A percentile compares a stretch with the other conserved stretches of the same genome.
These are phyloP conservation scores for Peronospora belbahrii DNA, from an alignment of 352 stramenopile genomes.

Conservation along the genomic window DNA sequence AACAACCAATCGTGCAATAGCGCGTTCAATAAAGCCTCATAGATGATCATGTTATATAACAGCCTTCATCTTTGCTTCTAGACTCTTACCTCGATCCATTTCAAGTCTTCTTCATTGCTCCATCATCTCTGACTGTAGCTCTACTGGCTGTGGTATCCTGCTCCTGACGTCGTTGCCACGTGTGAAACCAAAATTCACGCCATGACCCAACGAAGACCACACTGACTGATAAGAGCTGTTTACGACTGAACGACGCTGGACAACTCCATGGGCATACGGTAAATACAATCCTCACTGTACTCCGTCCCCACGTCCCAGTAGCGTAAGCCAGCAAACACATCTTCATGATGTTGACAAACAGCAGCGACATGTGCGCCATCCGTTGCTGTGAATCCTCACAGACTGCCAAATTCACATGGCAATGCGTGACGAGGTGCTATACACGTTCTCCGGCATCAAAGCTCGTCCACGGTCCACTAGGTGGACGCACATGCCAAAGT, in stretches of 20 bases:
- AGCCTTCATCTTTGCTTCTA: too few species aligned
- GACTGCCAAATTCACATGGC: slow-evolving; percentile 8
- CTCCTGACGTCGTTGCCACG: background rate
- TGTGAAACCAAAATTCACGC: too few species aligned
- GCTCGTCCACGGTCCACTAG: slow-evolving; percentile 38
- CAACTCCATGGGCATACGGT: background rate
- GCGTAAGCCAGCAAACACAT: background rate
- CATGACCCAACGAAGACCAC: too few species aligned
- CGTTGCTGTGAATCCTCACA: too few species aligned
- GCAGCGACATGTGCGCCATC: background rate
- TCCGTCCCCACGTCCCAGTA: background rate
- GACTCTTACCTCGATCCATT: too few species aligned
- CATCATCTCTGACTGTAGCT: too few species aligned
- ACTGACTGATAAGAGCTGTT: too few species aligned
- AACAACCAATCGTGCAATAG: too few species aligned
- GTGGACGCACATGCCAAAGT: slow-evolving; percentile 49
- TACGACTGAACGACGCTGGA: background rate
- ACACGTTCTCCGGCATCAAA: slow-evolving; percentile 13
- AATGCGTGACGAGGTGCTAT: slow-evolving; percentile 20
- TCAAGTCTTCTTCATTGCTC: background rate
- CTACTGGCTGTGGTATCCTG: too few species aligned
- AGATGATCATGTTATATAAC: too few species aligned
- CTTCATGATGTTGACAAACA: background rate
- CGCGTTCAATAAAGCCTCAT: too few species aligned
- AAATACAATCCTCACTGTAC: background rate